These are phyloP conservation scores for Tetracladium setigerum DNA, from an alignment of 495 filamentous ascomycete species.

Conservation along the genomic window DNA sequence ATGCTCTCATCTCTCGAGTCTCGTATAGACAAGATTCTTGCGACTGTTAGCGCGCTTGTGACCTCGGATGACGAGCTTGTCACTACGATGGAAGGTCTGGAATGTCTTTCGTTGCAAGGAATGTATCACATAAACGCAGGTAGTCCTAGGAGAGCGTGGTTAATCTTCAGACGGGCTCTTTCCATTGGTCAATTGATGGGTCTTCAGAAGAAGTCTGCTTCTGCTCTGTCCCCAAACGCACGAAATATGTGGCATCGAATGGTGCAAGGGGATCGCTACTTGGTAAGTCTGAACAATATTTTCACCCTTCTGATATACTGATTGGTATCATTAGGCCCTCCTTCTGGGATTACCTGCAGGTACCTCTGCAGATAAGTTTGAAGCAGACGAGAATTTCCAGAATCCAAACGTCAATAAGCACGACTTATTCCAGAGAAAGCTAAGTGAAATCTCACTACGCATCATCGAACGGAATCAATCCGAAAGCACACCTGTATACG, in stretches of 20 bases:
- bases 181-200: constrained; percentile 39
- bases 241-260: constrained; percentile 17
- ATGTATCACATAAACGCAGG: constrained; percentile 36
- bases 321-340: constrained; percentile 20
- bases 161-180: constrained; percentile 32
- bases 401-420: constrained; percentile 8
- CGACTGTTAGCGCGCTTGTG: constrained; percentile 30
- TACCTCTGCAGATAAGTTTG: constrained; percentile 27
- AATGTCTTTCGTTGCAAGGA: constrained; percentile 30
- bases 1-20: constrained; percentile 24
- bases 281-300: constrained; percentile 6
- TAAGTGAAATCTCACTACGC: constrained; percentile 24
- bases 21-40: constrained; percentile 28
- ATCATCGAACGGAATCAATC: constrained; percentile 36
- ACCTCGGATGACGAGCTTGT: constrained; percentile 43
- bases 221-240: constrained; percentile 2
- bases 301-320: not conserved
- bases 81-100: constrained; percentile 35
- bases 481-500: constrained; percentile 8
- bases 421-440: constrained; percentile 14
- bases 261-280: constrained; percentile 18
- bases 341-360: constrained; percentile 34
- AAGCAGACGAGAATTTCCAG: constrained; percentile 22
- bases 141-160: constrained; percentile 38
- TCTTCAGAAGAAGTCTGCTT: constrained; percentile 20